Evolutionary conservation across 2,329 filamentous ascomycete species (phyloP).

Genomic region (Claviceps digitariae): DNA sequence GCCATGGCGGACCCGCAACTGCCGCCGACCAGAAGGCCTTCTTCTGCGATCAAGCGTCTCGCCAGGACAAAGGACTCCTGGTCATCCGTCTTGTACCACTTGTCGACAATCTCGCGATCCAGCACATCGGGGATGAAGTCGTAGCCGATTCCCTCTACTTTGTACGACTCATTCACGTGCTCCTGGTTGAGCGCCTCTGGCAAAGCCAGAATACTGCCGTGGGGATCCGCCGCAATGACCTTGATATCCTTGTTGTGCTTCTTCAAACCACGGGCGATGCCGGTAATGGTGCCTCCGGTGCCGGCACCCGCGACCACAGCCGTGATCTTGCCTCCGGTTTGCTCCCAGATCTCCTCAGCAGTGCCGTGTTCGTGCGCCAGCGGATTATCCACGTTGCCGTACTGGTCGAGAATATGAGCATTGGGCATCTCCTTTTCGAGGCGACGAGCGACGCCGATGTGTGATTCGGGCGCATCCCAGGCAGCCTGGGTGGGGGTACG

Average conservation of each 20-base stretch:
- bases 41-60: conserved; percentile 81
- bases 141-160: conserved; percentile 97
- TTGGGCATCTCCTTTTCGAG: conserved; percentile 94
- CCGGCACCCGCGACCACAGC: conserved; percentile 85
- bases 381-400: conserved; percentile 83
- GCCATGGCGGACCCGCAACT: conserved; percentile 88
- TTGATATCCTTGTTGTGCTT: conserved; percentile 81
- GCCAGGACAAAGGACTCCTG: conserved; percentile 81
- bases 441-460: conserved; percentile 85
- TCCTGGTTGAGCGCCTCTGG: conserved; percentile 70
- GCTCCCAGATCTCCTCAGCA: conserved; percentile 89
- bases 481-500: conserved; percentile 92
- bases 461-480: conserved; percentile 86
- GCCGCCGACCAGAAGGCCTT: conserved; percentile 85
- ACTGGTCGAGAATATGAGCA: conserved; percentile 94
- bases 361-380: conserved; percentile 88
- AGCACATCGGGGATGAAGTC: conserved; percentile 96
- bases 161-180: conserved; percentile 73
- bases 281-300: conserved; percentile 90
- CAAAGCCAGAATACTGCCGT: conserved; percentile 80
- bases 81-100: conserved; percentile 98
- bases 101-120: conserved; percentile 65
- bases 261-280: conserved; percentile 68
- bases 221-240: conserved; percentile 82
- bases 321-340: conserved; percentile 71